Conservation (phyloP, 495 filamentous ascomycete genomes). For the Pseudoneurospora amorphoporcata region DNA sequence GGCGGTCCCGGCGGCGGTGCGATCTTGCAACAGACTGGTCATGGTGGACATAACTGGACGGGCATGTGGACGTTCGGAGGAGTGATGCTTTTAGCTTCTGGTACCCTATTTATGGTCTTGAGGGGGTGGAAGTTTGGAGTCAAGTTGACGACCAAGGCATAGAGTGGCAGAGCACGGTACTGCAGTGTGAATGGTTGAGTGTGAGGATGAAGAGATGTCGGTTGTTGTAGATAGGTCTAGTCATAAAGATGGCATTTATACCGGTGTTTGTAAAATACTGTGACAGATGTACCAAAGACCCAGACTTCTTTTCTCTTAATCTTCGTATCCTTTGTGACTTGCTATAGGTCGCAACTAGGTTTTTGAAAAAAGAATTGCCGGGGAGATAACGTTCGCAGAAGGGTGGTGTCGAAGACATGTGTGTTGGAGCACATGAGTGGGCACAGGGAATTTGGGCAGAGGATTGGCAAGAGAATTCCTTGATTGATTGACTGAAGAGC, state of each 20-base stretch:
- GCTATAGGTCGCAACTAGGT: not conserved
- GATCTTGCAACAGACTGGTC: slow-evolving; percentile 9
- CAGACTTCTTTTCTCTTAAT: not conserved
- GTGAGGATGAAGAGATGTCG: not conserved
- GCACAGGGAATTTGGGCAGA: no score
- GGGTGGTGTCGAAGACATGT: not conserved
- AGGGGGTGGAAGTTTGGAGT: not conserved
- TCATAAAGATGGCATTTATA: not conserved
- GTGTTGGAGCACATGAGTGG: no score
- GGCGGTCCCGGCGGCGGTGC: slow-evolving; percentile 23
- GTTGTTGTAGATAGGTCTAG: not conserved
- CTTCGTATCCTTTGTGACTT: not conserved
- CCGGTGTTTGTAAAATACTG: not conserved
- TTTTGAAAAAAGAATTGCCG: no score
- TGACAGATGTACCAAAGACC: not conserved
- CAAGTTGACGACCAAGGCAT: not conserved
- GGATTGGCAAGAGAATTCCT: no score
- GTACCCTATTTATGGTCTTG: not conserved
- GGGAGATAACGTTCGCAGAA: not conserved
- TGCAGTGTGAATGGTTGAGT: not conserved
- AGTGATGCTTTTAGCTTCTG: not conserved
- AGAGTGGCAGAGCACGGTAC: not conserved
- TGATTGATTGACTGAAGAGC: no score
- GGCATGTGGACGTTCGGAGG: not conserved
- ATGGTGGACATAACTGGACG: not conserved